These are phyloP conservation scores for Populus hybrid DNA, from an alignment of 441 rosid species.

Conservation along the genomic window DNA sequence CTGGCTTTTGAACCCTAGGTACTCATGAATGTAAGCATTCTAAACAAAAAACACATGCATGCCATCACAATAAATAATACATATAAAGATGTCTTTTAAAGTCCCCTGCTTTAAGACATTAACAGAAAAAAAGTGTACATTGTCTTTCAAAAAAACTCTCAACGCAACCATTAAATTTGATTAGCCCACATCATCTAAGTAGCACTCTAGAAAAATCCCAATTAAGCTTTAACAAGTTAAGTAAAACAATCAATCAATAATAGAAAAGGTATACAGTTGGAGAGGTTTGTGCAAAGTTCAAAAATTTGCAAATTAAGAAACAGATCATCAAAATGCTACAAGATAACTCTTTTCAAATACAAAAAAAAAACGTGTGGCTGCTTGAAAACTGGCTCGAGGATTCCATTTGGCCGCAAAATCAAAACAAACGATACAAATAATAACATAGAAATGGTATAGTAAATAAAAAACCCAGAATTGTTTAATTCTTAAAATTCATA, in stretches of 20 bases:
- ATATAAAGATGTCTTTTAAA: background rate
- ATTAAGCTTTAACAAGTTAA: background rate
- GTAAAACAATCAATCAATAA: background rate
- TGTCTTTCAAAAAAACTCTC: background rate
- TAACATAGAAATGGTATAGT: background rate
- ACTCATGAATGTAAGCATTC: slow-evolving; percentile 19
- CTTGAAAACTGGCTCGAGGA: background rate
- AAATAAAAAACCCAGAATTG: background rate
- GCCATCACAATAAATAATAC: background rate
- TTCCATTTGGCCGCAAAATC: background rate
- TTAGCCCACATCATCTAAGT: background rate
- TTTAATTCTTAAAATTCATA: background rate
- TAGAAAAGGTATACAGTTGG: background rate
- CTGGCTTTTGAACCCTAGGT: slow-evolving; percentile 73
- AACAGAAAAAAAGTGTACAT: background rate
- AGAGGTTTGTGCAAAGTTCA: background rate
- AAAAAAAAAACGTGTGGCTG: background rate
- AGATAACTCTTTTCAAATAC: background rate
- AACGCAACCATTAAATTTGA: background rate
- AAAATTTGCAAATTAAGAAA: background rate
- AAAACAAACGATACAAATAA: background rate
- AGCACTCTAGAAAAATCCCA: background rate
- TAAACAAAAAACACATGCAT: background rate
- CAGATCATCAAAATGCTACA: background rate
- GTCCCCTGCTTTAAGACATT: background rate